Percentiles rank a stretch among this genome's conserved stretches.
phyloP scores from a whole-genome alignment of 805 yeast species.

The Myxozyma neotropica region DNA sequence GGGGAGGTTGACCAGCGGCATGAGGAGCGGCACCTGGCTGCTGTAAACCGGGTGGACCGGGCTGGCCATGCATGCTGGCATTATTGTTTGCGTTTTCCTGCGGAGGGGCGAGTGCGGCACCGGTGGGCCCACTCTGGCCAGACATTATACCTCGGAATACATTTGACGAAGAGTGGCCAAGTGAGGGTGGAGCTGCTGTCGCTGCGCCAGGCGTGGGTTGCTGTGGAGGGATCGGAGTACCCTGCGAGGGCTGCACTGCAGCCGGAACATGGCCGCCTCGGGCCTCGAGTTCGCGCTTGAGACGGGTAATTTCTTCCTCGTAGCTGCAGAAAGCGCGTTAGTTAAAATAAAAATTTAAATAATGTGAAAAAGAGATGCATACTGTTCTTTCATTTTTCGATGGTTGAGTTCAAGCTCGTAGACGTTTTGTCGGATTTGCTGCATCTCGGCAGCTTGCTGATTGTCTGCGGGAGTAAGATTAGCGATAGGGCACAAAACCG shows the following conservation, averaged over 20 bases:
- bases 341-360: neutral
- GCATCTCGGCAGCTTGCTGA: slow-evolving; percentile 91
- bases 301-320: slow-evolving; percentile 85
- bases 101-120: slow-evolving; percentile 36
- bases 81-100: slow-evolving; percentile 36
- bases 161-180: slow-evolving; percentile 39
- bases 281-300: slow-evolving; percentile 82
- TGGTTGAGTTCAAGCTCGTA: slow-evolving; percentile 93
- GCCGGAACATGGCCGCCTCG: slow-evolving; percentile 64
- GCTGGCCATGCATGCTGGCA: slow-evolving; percentile 32
- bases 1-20: slow-evolving; percentile 20
- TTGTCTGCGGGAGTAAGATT: slow-evolving; percentile 47
- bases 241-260: slow-evolving; percentile 45
- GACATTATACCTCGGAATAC: slow-evolving; percentile 43
- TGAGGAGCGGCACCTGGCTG: slow-evolving; percentile 30
- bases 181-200: slow-evolving; percentile 35
- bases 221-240: slow-evolving; percentile 18
- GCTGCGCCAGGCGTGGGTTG: slow-evolving; percentile 12
- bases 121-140: slow-evolving; percentile 39
- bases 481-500: neutral
- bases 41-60: slow-evolving; percentile 39
- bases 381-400: slow-evolving; percentile 87
- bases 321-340: slow-evolving; percentile 45
- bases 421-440: slow-evolving; percentile 90
- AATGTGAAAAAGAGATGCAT: neutral